Evolutionary conservation across 768 basidiomycete species (phyloP).

Genomic region (Termitomyces eurrhizus): DNA sequence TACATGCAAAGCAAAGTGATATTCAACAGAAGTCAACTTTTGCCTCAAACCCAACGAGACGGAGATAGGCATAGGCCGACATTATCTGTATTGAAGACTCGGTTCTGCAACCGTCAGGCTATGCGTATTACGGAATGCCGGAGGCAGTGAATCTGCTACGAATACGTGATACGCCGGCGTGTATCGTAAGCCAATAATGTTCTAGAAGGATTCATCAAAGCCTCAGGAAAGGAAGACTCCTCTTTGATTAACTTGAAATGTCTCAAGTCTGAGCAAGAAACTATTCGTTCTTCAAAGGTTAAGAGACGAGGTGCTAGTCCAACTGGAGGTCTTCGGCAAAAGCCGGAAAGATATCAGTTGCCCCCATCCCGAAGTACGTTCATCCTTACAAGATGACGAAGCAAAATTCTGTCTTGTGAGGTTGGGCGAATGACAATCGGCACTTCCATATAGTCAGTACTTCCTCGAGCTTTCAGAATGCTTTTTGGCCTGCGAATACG

Average conservation of each 20-base stretch:
- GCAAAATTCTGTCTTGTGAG: too few species aligned
- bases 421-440: too few species aligned
- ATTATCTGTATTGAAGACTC: background rate
- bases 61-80: background rate
- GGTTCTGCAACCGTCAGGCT: background rate
- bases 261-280: background rate
- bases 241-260: background rate
- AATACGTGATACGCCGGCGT: background rate
- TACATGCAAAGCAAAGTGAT: background rate
- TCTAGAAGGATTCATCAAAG: background rate
- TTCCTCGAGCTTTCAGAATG: too few species aligned
- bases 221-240: background rate
- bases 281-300: background rate
- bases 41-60: background rate
- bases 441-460: too few species aligned
- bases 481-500: background rate
- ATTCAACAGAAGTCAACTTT: background rate
- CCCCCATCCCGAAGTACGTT: too few species aligned
- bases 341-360: background rate
- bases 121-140: background rate
- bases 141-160: background rate
- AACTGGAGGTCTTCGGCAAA: background rate
- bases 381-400: background rate
- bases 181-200: background rate
- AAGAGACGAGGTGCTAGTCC: background rate